Percentiles rank a stretch among this genome's conserved stretches.
These are phyloP conservation scores for Ophiosphaerella korrae DNA, from an alignment of 2,329 filamentous ascomycete species.

Conservation along the genomic window DNA sequence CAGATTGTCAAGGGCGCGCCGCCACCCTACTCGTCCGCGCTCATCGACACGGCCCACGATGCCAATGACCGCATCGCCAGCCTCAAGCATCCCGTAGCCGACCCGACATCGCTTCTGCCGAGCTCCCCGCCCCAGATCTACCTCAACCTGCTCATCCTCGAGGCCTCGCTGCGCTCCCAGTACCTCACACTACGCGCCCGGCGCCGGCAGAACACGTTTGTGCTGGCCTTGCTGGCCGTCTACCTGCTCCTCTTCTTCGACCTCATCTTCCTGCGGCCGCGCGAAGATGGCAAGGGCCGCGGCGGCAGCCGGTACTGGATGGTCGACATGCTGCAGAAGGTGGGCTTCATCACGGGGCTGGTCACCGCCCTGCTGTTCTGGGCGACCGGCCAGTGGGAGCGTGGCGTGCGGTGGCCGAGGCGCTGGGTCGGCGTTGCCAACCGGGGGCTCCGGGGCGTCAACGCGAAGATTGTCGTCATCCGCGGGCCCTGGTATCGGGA, in stretches of 20 bases:
- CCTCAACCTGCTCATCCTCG: slow-evolving; percentile 94
- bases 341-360: slow-evolving; percentile 88
- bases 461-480: slow-evolving; percentile 92
- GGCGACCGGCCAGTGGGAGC: slow-evolving; percentile 95
- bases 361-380: slow-evolving; percentile 87
- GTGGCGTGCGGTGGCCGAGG: slow-evolving; percentile 90
- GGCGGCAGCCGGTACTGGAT: slow-evolving; percentile 97
- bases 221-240: slow-evolving; percentile 75
- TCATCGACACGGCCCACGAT: slow-evolving; percentile 27
- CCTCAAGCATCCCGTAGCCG: slow-evolving; percentile 53
- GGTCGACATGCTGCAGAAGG: slow-evolving; percentile 85
- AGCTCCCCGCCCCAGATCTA: slow-evolving; percentile 96
- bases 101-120: slow-evolving; percentile 81
- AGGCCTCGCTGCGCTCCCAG: slow-evolving; percentile 89
- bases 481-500: slow-evolving; percentile 83
- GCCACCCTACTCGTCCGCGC: slow-evolving; percentile 50
- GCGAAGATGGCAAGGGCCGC: slow-evolving; percentile 88
- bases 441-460: slow-evolving; percentile 86
- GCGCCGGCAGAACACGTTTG: slow-evolving; percentile 90
- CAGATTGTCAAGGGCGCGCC: slow-evolving; percentile 92
- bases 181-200: slow-evolving; percentile 89
- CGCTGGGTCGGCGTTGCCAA: slow-evolving; percentile 91
- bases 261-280: slow-evolving; percentile 90
- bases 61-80: slow-evolving; percentile 49
- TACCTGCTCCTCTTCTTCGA: slow-evolving; percentile 90